Evolutionary conservation across 345 rosid species (phyloP).

Genomic region (Eucalyptus fibrosa): DNA sequence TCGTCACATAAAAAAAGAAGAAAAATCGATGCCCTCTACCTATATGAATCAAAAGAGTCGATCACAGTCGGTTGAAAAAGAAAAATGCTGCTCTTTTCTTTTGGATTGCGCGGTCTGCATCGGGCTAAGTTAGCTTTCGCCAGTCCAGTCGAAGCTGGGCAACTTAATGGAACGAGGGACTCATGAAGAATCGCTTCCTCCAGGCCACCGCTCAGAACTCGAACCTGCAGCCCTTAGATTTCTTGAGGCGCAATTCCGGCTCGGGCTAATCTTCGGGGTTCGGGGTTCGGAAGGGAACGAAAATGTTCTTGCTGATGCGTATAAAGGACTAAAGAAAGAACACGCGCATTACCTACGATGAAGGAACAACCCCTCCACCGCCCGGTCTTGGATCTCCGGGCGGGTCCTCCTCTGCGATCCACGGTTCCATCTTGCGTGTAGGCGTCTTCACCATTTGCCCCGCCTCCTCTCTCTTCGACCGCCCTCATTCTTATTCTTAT

Average conservation of each 20-base stretch:
- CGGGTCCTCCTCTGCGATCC: slow-evolving; percentile 34
- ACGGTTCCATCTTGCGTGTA: slow-evolving; percentile 47
- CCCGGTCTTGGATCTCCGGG: slow-evolving; percentile 34
- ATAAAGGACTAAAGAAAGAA: background rate
- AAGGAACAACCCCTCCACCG: slow-evolving; percentile 51
- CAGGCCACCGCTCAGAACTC: background rate
- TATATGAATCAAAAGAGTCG: background rate
- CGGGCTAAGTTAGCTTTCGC: background rate
- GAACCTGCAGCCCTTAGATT: background rate
- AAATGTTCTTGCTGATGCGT: background rate
- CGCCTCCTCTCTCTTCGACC: slow-evolving; percentile 20
- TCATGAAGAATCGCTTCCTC: background rate
- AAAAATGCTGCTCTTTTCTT: background rate
- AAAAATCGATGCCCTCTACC: background rate
- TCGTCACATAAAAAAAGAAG: background rate
- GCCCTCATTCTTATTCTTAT: background rate
- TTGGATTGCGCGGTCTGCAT: background rate
- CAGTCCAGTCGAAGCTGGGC: background rate
- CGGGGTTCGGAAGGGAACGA: background rate
- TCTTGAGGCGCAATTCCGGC: background rate
- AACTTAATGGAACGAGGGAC: background rate
- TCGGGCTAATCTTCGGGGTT: background rate
- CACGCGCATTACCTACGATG: slow-evolving; percentile 21
- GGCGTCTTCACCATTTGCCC: slow-evolving; percentile 3
- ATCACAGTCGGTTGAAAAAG: background rate